A percentile compares a stretch with the other conserved stretches of the same genome.
These are phyloP conservation scores for Pythium rhizo-oryzae DNA, from an alignment of 352 stramenopile genomes.

Conservation along the genomic window DNA sequence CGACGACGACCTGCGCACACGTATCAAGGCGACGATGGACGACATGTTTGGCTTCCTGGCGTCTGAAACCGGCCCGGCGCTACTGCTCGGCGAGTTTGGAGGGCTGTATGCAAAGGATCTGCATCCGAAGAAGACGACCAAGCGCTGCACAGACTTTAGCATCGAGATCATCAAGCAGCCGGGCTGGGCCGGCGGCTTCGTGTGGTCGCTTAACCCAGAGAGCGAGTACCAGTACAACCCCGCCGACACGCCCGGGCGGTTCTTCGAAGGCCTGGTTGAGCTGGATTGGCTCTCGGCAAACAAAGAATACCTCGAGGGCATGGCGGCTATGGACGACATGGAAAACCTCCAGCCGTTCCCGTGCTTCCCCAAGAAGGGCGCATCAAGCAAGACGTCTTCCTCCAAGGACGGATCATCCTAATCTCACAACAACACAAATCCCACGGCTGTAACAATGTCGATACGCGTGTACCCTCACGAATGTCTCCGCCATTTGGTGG, in stretches of 20 bases:
- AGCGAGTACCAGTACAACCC: constrained; percentile 70
- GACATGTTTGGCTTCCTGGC: constrained; percentile 74
- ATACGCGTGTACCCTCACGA: background rate
- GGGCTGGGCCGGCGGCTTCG: constrained; percentile 61
- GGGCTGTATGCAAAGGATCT: constrained; percentile 59
- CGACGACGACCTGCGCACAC: constrained; percentile 42
- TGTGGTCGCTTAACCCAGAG: constrained; percentile 78
- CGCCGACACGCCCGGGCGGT: constrained; percentile 39
- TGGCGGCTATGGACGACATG: constrained; percentile 56
- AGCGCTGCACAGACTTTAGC: constrained; percentile 58
- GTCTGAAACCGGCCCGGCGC: constrained; percentile 42
- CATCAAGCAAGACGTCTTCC: background rate
- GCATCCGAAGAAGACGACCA: constrained; percentile 60
- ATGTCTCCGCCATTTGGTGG: background rate
- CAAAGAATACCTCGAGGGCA: constrained; percentile 41
- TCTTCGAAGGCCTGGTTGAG: constrained; percentile 52
- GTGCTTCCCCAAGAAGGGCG: constrained; percentile 39
- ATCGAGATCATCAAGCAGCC: constrained; percentile 59
- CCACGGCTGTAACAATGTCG: background rate
- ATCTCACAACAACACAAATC: too few species aligned
- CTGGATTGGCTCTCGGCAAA: constrained; percentile 69
- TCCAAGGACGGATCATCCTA: background rate
- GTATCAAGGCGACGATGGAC: constrained; percentile 55
- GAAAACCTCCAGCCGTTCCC: constrained; percentile 49
- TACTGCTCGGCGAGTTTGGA: constrained; percentile 72